Evolutionary conservation across 257 asterid species (phyloP).

Genomic region (Jacaranda copaia): DNA sequence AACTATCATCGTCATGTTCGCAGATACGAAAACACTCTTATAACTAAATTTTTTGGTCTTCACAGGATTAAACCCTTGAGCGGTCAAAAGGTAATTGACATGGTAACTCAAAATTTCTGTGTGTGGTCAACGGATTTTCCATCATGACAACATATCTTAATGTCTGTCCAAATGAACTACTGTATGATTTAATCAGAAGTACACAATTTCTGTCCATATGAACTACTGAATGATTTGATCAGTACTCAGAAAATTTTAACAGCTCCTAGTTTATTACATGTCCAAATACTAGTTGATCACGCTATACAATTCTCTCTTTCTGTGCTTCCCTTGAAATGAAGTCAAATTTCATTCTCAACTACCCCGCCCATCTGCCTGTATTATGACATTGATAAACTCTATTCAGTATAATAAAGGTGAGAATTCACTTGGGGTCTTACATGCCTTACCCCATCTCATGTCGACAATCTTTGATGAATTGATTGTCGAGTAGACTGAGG

Average conservation of each 20-base stretch:
- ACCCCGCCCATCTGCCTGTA: too few relatives aligned
- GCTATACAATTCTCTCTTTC: too few relatives aligned
- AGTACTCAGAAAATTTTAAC: too few relatives aligned
- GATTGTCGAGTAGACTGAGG: neutral
- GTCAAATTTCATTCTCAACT: too few relatives aligned
- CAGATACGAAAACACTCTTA: slow-evolving; percentile 82
- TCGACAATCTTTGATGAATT: neutral
- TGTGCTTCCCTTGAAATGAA: too few relatives aligned
- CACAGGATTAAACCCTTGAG: slow-evolving; percentile 96
- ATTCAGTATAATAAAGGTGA: too few relatives aligned
- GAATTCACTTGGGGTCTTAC: too few relatives aligned
- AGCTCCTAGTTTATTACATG: too few relatives aligned
- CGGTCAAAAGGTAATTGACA: slow-evolving; percentile 84
- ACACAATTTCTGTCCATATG: too few relatives aligned
- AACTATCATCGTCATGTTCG: slow-evolving; percentile 83
- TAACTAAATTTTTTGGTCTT: slow-evolving; percentile 96
- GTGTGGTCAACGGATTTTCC: slow-evolving; percentile 7
- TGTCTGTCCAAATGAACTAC: neutral
- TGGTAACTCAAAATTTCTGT: slow-evolving; percentile 8
- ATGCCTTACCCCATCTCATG: neutral
- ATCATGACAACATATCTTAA: neutral
- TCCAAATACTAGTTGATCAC: too few relatives aligned
- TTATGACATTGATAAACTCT: too few relatives aligned
- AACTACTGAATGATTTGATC: too few relatives aligned
- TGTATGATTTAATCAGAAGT: neutral